phyloP scores from a whole-genome alignment of 2,329 filamentous ascomycete genomes.

The Trichocomaceae sp. region DNA sequence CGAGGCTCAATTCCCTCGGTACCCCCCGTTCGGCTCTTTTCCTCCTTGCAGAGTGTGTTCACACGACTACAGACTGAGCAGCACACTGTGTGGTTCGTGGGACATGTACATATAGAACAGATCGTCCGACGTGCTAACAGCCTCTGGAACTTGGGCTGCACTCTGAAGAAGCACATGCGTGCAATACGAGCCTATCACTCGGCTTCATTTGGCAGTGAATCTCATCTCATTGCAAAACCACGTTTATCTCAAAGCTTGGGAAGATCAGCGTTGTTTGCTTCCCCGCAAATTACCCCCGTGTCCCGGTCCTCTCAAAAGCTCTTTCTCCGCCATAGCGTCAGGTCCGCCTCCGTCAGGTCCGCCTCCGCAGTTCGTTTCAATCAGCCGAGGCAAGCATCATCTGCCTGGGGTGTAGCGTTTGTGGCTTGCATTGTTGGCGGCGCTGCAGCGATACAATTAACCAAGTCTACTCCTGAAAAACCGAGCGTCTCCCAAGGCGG shows the following conservation, averaged over 20 bases:
- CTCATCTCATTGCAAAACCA: constrained; percentile 13
- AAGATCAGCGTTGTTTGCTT: constrained; percentile 14
- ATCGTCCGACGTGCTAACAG: not conserved
- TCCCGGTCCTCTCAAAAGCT: constrained; percentile 21
- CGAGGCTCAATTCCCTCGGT: not conserved
- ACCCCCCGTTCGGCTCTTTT: not conserved
- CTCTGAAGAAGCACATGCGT: constrained; percentile 30
- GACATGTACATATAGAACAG: not conserved
- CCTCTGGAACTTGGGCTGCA: not conserved
- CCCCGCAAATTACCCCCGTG: constrained; percentile 18
- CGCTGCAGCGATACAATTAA: constrained; percentile 27
- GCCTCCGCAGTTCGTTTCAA: constrained; percentile 16
- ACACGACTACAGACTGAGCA: not conserved
- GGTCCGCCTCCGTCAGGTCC: constrained; percentile 13
- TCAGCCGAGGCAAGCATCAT: constrained; percentile 30
- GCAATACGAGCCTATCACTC: constrained; percentile 26
- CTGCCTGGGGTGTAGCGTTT: constrained; percentile 33
- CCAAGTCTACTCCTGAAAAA: constrained; percentile 7
- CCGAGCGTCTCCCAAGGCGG: not conserved
- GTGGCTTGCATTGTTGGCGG: constrained; percentile 28
- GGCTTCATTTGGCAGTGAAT: constrained; percentile 25
- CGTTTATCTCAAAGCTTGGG: constrained; percentile 5
- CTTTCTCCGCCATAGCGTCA: constrained; percentile 21
- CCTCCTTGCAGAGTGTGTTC: not conserved
- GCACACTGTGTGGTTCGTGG: not conserved